Base-by-base conservation (phyloP, 2,329 filamentous ascomycete species). In the Diplodia scrobiculata region DNA sequence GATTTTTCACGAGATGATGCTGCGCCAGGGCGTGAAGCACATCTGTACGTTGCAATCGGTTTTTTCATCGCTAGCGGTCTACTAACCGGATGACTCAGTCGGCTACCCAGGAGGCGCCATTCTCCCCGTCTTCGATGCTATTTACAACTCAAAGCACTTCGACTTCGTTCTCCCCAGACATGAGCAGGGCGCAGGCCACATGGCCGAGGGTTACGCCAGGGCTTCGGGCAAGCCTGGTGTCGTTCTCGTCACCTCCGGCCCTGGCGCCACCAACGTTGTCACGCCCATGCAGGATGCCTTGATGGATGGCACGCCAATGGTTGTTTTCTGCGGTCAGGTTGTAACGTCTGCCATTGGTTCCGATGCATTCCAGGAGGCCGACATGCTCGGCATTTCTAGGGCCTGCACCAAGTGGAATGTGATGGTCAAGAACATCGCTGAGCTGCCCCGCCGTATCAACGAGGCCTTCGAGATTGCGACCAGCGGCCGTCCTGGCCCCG, bases 1-100 rank as follows among this genome's bases (percentile, higher is more conserved):
- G 79, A 97, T 98, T 73, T 97, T 98, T 80, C 93, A 98, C 79
- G 94, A 98, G 81, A 98, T 98, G 94, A 97, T 99, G 93, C 84
- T 96, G 68, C 86, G 94, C 75, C 91, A 94, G 73, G 86, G 84
- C 72, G 94, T 99, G 66, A 95, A 97, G 82, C 92, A 97, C 78
- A 86, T 98, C 75, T 98, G 92, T 96, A 84, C 76, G 91, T 89
- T 72, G 41, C 52, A 47, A 34, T 3, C 2, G 17, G n/a, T 9
- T 36, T 62, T 62, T 60, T 60, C 38, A 5, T 38, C 41, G 54
- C 55, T 36, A 60, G 41, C 38, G 32, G 19, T 21, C 32, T 19
- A 32, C 65, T 62, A 41, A 66, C 45, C 13, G 1, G 36, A 55
- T 60, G 48, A 66, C 65, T 66, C 73, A 83, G 81, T 84, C 68